Evolutionary conservation across 306 rosid genomes (phyloP).

Genomic region (Cucumis hystrix): DNA sequence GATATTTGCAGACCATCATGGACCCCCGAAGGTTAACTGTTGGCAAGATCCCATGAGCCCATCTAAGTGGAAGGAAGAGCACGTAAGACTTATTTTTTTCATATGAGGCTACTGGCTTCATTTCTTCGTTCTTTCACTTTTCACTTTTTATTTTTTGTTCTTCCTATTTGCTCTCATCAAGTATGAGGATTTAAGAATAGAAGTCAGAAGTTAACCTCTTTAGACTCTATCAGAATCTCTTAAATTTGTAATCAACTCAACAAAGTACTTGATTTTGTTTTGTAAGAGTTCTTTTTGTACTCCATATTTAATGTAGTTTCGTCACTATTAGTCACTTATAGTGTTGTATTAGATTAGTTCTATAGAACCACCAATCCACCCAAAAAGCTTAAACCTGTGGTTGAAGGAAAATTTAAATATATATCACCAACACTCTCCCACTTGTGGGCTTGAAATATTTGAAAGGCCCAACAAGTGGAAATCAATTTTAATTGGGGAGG

Average conservation of each 20-base stretch:
- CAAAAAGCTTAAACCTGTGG: no score
- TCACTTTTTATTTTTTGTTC: background rate
- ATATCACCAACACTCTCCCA: no score
- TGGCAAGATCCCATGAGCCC: constrained; percentile 94
- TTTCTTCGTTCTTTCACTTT: background rate
- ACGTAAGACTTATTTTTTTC: constrained; percentile 38
- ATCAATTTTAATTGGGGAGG: no score
- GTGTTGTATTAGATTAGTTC: background rate
- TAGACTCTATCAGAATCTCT: background rate
- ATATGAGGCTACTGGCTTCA: background rate
- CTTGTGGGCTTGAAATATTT: no score
- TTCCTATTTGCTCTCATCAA: background rate
- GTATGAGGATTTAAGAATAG: background rate
- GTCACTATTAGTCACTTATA: background rate
- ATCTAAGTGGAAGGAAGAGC: constrained; percentile 98
- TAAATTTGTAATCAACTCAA: background rate
- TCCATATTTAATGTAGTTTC: background rate
- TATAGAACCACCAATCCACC: no score
- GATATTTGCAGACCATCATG: constrained; percentile 69
- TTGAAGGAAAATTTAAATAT: no score
- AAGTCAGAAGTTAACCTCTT: background rate
- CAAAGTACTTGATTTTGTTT: background rate
- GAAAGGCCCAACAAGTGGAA: no score
- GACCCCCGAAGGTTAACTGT: constrained; percentile 48
- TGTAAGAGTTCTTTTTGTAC: background rate